A percentile compares a stretch with the other conserved stretches of the same genome.
phyloP scores from a whole-genome alignment of 495 filamentous ascomycete species.

The Parathielavia appendiculata region DNA sequence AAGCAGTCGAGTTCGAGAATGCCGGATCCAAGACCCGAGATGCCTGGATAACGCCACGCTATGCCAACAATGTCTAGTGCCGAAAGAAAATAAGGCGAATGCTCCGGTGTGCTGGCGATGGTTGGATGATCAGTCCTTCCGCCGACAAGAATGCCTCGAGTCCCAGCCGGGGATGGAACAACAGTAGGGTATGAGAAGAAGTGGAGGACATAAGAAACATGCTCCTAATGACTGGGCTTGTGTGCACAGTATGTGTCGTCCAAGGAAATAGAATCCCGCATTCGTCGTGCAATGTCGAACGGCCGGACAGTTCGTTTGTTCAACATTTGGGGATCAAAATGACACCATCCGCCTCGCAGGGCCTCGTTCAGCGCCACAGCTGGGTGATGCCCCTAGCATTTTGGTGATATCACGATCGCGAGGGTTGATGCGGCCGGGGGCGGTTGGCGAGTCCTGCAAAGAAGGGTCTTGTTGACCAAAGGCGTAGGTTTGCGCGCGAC shows the following conservation, averaged over 20 bases:
- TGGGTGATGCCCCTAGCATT: conserved; percentile 52
- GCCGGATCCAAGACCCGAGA: conserved; percentile 27
- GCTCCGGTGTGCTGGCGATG: conserved; percentile 24
- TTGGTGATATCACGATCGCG: conserved; percentile 41
- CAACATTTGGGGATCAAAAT: conserved; percentile 43
- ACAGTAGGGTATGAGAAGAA: conserved; percentile 2
- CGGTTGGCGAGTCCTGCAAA: conserved; percentile 78
- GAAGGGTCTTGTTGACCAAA: conserved; percentile 62
- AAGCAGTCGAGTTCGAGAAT: conserved; percentile 22
- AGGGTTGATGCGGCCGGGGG: conserved; percentile 48
- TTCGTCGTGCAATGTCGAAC: not conserved
- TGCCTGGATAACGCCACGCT: conserved; percentile 26
- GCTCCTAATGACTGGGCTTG: not conserved
- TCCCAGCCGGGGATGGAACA: conserved; percentile 1
- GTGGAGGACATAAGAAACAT: conserved; percentile 12
- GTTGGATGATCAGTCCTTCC: conserved; percentile 24
- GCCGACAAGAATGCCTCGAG: conserved; percentile 7
- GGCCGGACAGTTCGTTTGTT: not conserved
- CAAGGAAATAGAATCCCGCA: no score
- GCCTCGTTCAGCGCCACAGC: conserved; percentile 47
- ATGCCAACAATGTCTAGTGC: conserved; percentile 29
- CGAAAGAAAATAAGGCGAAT: conserved; percentile 15
- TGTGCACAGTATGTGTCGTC: not conserved
- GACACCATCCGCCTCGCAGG: conserved; percentile 67
- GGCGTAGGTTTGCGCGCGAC: conserved; percentile 88